These are phyloP conservation scores for Diplodia sapinea DNA, from an alignment of 2,329 filamentous ascomycete species.

Conservation along the genomic window DNA sequence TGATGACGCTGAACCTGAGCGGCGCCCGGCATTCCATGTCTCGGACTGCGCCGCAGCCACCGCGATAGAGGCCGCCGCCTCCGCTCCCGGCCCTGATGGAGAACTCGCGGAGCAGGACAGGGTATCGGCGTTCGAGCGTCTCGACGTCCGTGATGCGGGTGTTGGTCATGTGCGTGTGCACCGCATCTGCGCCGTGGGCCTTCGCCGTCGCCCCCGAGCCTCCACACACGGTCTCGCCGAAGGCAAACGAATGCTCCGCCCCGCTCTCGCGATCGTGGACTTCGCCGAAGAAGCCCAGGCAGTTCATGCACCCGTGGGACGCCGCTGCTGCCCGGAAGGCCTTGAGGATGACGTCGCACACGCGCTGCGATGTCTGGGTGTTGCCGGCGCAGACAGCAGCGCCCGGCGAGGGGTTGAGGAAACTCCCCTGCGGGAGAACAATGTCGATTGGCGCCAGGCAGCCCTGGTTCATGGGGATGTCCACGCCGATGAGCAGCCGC, in stretches of 20 bases:
- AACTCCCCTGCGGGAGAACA: constrained; percentile 41
- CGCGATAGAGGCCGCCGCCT: constrained; percentile 65
- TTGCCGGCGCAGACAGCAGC: constrained; percentile 41
- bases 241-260: constrained; percentile 53
- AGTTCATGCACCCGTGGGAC: constrained; percentile 36
- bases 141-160: constrained; percentile 77
- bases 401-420: constrained; percentile 45
- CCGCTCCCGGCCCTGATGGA: constrained; percentile 65
- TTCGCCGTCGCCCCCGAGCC: constrained; percentile 70
- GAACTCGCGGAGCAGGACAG: constrained; percentile 70
- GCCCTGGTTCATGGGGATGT: constrained; percentile 52
- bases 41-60: constrained; percentile 71
- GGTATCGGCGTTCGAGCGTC: constrained; percentile 73
- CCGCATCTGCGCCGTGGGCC: constrained; percentile 71
- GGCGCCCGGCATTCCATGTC: constrained; percentile 77
- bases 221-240: constrained; percentile 79
- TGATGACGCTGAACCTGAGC: constrained; percentile 74
- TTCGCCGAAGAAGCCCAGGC: constrained; percentile 41
- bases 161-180: constrained; percentile 80
- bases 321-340: constrained; percentile 34
- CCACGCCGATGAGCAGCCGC: constrained; percentile 44
- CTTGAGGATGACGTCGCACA: constrained; percentile 37
- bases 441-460: constrained; percentile 47
- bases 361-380: constrained; percentile 34
- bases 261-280: constrained; percentile 9